These are phyloP conservation scores for Plasmodium yoelii DNA, from an alignment of 169 alveolate species.

Conservation along the genomic window DNA sequence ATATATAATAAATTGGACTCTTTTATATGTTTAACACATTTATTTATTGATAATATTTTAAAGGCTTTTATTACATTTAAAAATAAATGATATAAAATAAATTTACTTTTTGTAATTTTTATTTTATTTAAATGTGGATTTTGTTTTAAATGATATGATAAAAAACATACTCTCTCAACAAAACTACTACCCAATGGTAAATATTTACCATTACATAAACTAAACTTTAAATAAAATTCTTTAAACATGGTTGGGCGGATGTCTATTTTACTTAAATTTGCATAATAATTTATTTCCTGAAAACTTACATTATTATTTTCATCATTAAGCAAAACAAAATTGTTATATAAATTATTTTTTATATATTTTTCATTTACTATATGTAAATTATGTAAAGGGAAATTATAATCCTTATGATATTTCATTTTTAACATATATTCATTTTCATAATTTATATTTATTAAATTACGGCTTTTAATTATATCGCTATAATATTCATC, in stretches of 20 bases:
- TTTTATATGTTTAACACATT: slow-evolving; percentile 50
- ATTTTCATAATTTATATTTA: slow-evolving; percentile 35
- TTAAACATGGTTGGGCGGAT: slow-evolving; percentile 44
- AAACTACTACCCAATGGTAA: slow-evolving; percentile 52
- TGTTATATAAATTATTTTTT: slow-evolving; percentile 18
- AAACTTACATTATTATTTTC: slow-evolving; percentile 51
- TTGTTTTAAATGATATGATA: slow-evolving; percentile 53
- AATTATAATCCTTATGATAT: slow-evolving; percentile 49
- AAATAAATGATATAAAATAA: slow-evolving; percentile 51
- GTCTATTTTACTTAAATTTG: slow-evolving; percentile 56
- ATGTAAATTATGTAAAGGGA: slow-evolving; percentile 35
- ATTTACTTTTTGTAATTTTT: slow-evolving; percentile 18
- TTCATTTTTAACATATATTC: slow-evolving; percentile 62
- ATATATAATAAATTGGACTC: slow-evolving; percentile 53
- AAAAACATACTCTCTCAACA: slow-evolving; percentile 51
- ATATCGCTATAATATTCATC: slow-evolving; percentile 44
- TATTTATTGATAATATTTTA: slow-evolving; percentile 39
- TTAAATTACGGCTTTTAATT: slow-evolving; percentile 27
- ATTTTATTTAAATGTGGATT: slow-evolving; percentile 28
- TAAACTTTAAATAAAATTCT: slow-evolving; percentile 41
- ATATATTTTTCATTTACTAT: slow-evolving; percentile 36
- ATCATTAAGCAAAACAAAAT: slow-evolving; percentile 7
- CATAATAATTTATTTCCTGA: slow-evolving; percentile 31
- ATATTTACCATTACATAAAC: slow-evolving; percentile 60
- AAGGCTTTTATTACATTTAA: slow-evolving; percentile 29